Evolutionary conservation across 176 grass and related monocot genomes (phyloP), one percentile per base, ranked within the genome.

Genomic region (Zoysia japonica): DNA sequence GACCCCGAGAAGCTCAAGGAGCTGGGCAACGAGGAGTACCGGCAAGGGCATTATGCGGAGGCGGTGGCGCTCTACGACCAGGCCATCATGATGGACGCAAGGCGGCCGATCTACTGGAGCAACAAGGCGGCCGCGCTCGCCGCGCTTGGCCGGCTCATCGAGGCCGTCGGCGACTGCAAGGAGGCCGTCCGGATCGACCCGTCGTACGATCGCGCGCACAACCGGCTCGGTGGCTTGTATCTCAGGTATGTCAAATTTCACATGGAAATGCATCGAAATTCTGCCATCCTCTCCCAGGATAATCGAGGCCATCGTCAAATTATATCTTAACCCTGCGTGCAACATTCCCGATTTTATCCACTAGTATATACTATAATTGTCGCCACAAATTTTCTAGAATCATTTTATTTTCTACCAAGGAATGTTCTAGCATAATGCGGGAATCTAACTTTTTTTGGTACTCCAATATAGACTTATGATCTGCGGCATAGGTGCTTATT

Each of bases 1-100:
- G 78, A 88, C 51, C 92, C 96, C 28, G 92, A 99, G 81, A 93
- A 91, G 90, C 80, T 99, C 71, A 99, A 99, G 88, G 96, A 99
- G 76, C 75, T 95, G 86, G 92, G 96, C 13, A 99, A 99, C 78
- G 90, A 99, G 79, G 96, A 93, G 86, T 99, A 88, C 75, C 86
- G 90, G 68, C 76, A 95, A 64, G 96, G 96, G 61, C 87, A 86
- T 37, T 99, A 88, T 75, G 52, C 84, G 8, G 90, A 93, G 88
- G 96, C 96, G 11, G 68, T 95, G 88, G 84, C 96, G 46, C 85
- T 93, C 10, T 99, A 99, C 57, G 92, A 99, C 64, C 90, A 88
- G 55, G 96, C 92, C 48, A 99, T 93, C 84, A 84, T 93, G 0
- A 87, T 99, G 82, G 92, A 95, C 50, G 82, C 84, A 0, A 63